These are phyloP conservation scores for Ceratobasidium sp. DNA, from an alignment of 1,284 basidiomycete species.

Conservation along the genomic window DNA sequence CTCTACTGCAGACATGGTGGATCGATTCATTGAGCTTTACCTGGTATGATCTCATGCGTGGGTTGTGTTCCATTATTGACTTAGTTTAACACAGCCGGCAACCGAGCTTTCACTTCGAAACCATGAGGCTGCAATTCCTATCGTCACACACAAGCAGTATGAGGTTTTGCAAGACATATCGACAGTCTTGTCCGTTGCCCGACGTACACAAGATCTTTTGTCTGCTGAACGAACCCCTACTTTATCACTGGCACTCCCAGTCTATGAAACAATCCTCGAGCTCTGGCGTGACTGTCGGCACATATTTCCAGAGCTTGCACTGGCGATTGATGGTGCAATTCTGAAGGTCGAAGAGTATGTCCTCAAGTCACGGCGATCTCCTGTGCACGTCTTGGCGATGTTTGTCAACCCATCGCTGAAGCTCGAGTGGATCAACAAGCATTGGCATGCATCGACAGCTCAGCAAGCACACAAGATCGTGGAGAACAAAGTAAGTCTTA, in stretches of 20 bases:
- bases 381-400: slow-evolving; percentile 10
- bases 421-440: slow-evolving; percentile 9
- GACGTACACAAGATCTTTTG: slow-evolving; percentile 31
- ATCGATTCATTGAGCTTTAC: slow-evolving; percentile 33
- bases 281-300: background rate
- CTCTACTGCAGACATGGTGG: slow-evolving; percentile 30
- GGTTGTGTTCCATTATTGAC: background rate
- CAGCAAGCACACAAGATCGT: background rate
- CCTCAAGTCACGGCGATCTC: background rate
- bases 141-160: slow-evolving; percentile 23
- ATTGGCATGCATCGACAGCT: background rate
- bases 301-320: background rate
- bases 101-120: background rate
- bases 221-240: slow-evolving; percentile 45
- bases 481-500: background rate
- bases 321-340: background rate
- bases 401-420: slow-evolving; percentile 19
- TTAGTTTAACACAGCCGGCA: background rate
- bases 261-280: slow-evolving; percentile 31
- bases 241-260: slow-evolving; percentile 35
- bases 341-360: slow-evolving; percentile 17
- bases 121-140: background rate
- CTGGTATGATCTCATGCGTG: slow-evolving; percentile 12
- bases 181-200: background rate
- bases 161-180: slow-evolving; percentile 33